A percentile compares a stretch with the other conserved stretches of the same genome.
phyloP scores from a whole-genome alignment of 1,284 basidiomycete species.

The Pholiota adiposa region DNA sequence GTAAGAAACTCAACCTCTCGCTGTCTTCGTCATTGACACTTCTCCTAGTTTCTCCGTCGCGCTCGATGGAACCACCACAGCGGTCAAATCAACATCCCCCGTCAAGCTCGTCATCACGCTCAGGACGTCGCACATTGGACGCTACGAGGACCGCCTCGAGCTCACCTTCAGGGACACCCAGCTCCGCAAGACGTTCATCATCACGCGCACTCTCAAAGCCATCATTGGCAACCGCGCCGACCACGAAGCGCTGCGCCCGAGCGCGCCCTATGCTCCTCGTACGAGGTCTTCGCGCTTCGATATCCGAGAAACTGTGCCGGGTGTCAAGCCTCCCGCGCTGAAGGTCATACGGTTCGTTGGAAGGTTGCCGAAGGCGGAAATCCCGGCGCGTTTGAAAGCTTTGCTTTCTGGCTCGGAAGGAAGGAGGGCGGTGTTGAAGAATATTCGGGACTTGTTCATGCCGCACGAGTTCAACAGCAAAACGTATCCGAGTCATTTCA shows the following conservation, averaged over 20 bases:
- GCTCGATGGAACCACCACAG: constrained; percentile 15
- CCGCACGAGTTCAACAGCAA: constrained; percentile 41
- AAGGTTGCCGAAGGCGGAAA: constrained; percentile 41
- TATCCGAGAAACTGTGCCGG: constrained; percentile 47
- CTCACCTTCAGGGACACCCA: constrained; percentile 45
- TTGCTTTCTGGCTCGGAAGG: constrained; percentile 33
- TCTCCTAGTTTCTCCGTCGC: constrained; percentile 38
- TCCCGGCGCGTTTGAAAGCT: constrained; percentile 38
- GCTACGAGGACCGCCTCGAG: constrained; percentile 51
- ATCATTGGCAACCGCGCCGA: constrained; percentile 50
- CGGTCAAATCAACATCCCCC: constrained; percentile 31
- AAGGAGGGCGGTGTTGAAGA: constrained; percentile 14
- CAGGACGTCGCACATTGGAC: constrained; percentile 43
- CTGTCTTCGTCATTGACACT: not conserved
- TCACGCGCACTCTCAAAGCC: constrained; percentile 43
- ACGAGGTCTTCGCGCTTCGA: constrained; percentile 40
- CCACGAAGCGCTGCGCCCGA: constrained; percentile 53
- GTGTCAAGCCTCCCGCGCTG: constrained; percentile 46
- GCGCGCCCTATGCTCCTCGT: constrained; percentile 55
- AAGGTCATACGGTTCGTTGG: constrained; percentile 46
- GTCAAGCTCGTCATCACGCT: constrained; percentile 40
- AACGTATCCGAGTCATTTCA: constrained; percentile 53
- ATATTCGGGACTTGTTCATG: constrained; percentile 38
- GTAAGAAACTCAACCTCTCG: constrained; percentile 30
- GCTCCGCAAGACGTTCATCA: constrained; percentile 45